phyloP scores from a whole-genome alignment of 768 basidiomycete species.

The Ramaria rubella region DNA sequence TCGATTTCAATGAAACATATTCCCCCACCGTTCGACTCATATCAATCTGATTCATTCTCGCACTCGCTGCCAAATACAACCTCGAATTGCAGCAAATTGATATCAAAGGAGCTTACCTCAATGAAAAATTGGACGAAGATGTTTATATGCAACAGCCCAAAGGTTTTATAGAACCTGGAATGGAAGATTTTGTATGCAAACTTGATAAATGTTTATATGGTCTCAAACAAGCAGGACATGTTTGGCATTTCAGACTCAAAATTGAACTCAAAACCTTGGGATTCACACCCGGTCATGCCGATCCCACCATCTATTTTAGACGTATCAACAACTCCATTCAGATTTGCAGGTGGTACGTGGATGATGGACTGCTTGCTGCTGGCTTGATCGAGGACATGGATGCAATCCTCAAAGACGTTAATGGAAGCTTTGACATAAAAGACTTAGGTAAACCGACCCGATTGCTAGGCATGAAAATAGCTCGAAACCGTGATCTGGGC shows the following conservation, averaged over 20 bases:
- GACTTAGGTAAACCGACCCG: background rate
- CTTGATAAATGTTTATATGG: slow-evolving; percentile 28
- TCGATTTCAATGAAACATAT: slow-evolving; percentile 21
- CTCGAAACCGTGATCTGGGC: background rate
- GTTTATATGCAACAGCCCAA: slow-evolving; percentile 31
- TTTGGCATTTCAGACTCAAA: slow-evolving; percentile 32
- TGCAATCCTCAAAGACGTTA: slow-evolving; percentile 24
- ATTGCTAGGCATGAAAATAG: slow-evolving; percentile 6
- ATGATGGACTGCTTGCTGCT: slow-evolving; percentile 17
- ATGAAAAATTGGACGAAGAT: slow-evolving; percentile 26
- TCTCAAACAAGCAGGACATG: slow-evolving; percentile 28
- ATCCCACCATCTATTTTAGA: slow-evolving; percentile 30
- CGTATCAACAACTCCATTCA: slow-evolving; percentile 13
- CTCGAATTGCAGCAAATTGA: slow-evolving; percentile 36
- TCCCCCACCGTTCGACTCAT: slow-evolving; percentile 11
- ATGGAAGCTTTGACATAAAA: background rate
- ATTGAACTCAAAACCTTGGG: slow-evolving; percentile 23
- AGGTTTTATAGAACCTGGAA: slow-evolving; percentile 19
- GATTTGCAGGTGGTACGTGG: slow-evolving; percentile 33
- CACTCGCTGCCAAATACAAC: slow-evolving; percentile 27
- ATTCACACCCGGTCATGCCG: slow-evolving; percentile 25
- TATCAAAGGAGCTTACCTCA: slow-evolving; percentile 35
- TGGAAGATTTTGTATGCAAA: slow-evolving; percentile 16
- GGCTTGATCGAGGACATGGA: slow-evolving; percentile 8
- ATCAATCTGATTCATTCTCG: slow-evolving; percentile 30